Evolutionary conservation across 495 filamentous ascomycete species (phyloP), one percentile per base, ranked within the genome.

Genomic region (Massariosphaeria phaeospora): DNA sequence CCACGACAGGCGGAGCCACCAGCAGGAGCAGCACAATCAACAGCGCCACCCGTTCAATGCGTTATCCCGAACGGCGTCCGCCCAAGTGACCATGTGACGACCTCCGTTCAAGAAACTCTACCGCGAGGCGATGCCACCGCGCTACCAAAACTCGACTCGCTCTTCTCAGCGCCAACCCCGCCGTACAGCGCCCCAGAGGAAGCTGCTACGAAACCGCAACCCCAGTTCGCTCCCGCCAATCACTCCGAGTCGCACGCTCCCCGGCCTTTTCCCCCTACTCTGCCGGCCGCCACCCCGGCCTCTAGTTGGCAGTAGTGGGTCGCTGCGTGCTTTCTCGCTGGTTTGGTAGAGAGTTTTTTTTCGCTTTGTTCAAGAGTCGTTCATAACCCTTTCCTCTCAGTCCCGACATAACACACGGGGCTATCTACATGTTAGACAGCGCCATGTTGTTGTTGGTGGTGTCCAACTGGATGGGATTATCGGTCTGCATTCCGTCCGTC

Each of bases 81-180:
- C 1, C n/a, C 20, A 34, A n/a, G n/a, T n/a, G n/a, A n/a, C n/a
- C n/a, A n/a, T 18, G 12, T 33, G 20, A 11, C 45, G 2, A 30
- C 36, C 21, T 12, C 20, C 9, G n/a, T n/a, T n/a, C 45, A 50
- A 34, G 30, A 8, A 27, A 15, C 44, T 13, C 11, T 46, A 20
- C 23, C 45, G 6, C 26, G 38, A 26, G 55, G 24, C 41, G 27
- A 48, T 34, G n/a, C 40, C 8, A 8, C n/a, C 23, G 9, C 25
- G 12, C 40, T 24, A 41, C 33, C 48, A 13, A 59, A 52, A 33
- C 2, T 27, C 27, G 29, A 35, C 12, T 24, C 45, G 40, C 48
- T 26, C 23, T 52, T 56, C 29, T 30, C 43, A 21, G 55, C 55
- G 23, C 52, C 52, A 27, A 59, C 55, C 6, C 55, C 48, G 15